Base-by-base conservation (phyloP, 2,329 filamentous ascomycete species). In the Colletotrichum endophyticum region DNA sequence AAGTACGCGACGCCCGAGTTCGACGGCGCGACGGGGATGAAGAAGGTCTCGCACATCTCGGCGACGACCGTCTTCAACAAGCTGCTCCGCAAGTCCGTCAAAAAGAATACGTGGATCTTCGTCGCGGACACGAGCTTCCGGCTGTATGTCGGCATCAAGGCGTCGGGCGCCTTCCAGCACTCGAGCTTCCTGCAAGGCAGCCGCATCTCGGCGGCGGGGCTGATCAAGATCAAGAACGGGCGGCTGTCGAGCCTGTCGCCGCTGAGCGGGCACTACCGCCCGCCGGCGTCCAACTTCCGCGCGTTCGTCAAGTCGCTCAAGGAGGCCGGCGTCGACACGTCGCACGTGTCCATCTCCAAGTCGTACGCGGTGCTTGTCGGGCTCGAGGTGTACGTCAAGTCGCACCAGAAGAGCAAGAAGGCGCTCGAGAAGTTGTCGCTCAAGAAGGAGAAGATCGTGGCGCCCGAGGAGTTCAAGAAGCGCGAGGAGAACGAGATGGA, bases 41-140 rank as follows among this genome's bases (percentile, higher is more conserved):
- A 86, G 77, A 89, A 87, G 78, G 83, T 89, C 16, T 91, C 90
- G 64, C 92, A 95, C 80, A 88, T 96, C 4, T 94, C 91, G 7
- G 91, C 94, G 2, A 91, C 93, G 1, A 93, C 94, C 1, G 89
- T 98, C 5, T 91, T 96, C 83, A 95, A 97, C 83, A 94, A 94
- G 78, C 88, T 98, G 8, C 88, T 97, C 19, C 92, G 95, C 76
- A 94, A 95, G 78, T 93, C 94, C 0, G 94, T 96, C 53, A 94
- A 93, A 84, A 95, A 95, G 78, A 96, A 96, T 81, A 97, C 95
- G 6, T 98, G 96, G 96, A 98, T 98, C 78, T 98, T 98, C 81
- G 96, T 96, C 9, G 94, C 94, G 28, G 96, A 98, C 84, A 96
- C 95, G 2, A 94, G 91, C 2, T 97, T 96, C 83, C 92, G 95